Conservation (phyloP, 2,329 filamentous ascomycete species). For the Colletotrichum australisinense region DNA sequence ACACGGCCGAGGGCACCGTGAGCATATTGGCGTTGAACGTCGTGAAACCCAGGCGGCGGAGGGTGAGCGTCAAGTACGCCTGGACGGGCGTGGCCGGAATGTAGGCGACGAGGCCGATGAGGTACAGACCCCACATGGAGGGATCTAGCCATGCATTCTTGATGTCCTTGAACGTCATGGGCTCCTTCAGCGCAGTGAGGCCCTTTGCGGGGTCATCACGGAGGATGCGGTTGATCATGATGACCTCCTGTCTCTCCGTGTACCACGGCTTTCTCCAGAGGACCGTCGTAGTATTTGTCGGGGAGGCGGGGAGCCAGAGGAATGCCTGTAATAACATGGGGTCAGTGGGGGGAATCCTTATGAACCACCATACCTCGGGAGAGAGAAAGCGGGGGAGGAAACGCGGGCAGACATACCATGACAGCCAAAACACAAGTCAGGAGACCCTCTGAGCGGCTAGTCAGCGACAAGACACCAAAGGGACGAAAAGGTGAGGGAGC, state of each 20-base stretch:
- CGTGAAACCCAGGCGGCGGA: slow-evolving; percentile 42
- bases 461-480: neutral
- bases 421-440: slow-evolving; percentile 64
- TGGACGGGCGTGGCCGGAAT: slow-evolving; percentile 40
- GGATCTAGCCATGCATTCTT: slow-evolving; percentile 56
- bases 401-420: slow-evolving; percentile 42
- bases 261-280: slow-evolving; percentile 67
- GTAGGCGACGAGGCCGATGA: slow-evolving; percentile 58
- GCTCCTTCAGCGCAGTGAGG: slow-evolving; percentile 58
- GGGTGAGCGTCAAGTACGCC: slow-evolving; percentile 43
- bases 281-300: slow-evolving; percentile 56
- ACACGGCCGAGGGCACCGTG: slow-evolving; percentile 54
- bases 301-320: slow-evolving; percentile 45
- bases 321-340: slow-evolving; percentile 50
- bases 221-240: slow-evolving; percentile 65
- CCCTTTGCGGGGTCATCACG: slow-evolving; percentile 67
- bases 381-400: neutral
- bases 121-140: slow-evolving; percentile 63
- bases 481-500: neutral
- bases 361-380: neutral
- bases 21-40: slow-evolving; percentile 61
- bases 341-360: slow-evolving; percentile 46
- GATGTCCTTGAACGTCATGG: slow-evolving; percentile 54
- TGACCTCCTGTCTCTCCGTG: slow-evolving; percentile 65
- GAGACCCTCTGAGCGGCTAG: slow-evolving; percentile 43